Evolutionary conservation across 1,284 basidiomycete genomes (phyloP), one percentile per base, ranked within the genome.

Genomic region (Moesziomyces parantarcticus): DNA sequence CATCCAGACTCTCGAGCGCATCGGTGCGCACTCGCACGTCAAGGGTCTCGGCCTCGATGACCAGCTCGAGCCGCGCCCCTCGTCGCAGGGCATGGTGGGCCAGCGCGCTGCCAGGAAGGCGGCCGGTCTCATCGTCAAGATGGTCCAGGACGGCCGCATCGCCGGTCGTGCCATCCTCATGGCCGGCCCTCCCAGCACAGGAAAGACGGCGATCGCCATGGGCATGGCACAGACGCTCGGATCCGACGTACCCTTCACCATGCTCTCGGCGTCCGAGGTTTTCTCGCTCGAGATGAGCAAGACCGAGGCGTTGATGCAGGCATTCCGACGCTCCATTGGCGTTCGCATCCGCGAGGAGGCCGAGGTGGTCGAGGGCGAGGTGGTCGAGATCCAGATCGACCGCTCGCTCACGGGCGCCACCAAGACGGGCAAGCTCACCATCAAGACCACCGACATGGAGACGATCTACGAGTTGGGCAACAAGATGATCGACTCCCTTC

Each of bases 361-460:
- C 3, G 96, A 99, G 84, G 89, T 98, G 47, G 95, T 99, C 69
- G 94, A 97, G 84, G 96, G 97, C 62, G 97, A 99, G 84, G 94
- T 99, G 1, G 94, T 99, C 11, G 96, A 99, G 85, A 95, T 99
- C 77, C 94, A 97, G 84, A 96, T 99, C 77, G 95, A 99, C 87
- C 88, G 96, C 47, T 96, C 93, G 85, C 87, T 99, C 52, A 98
- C 96, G 46, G 97, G 97, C 32, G 94, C 95, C 0, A 97, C 95
- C 16, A 99, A 98, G 87, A 98, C 96, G 0, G 96, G 97, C 8
- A 96, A 97, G 84, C 86, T 99, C 63, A 98, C 96, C 0, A 92
- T 99, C 82, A 99, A 99, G 86, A 97, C 94, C 11, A 98, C 95
- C 5, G 96, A 99, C 85, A 99, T 99, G 96, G 96, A 99, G 87